These are phyloP conservation scores for Penicillium samsonianum DNA, from an alignment of 495 filamentous ascomycete genomes.

Conservation along the genomic window DNA sequence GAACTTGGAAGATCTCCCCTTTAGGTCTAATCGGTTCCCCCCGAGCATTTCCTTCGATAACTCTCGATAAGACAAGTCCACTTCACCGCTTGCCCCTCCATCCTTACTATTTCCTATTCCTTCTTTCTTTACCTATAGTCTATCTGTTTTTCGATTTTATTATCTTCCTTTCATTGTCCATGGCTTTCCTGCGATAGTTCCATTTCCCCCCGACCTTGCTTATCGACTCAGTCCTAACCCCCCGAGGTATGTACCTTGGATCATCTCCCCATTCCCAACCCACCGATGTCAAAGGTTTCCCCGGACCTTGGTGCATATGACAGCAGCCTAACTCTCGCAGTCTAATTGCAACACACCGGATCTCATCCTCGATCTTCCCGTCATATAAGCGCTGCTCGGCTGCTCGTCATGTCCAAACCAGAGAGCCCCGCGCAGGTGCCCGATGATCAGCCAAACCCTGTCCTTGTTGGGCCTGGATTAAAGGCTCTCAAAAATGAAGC, in stretches of 20 bases:
- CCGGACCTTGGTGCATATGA: slow-evolving; percentile 14
- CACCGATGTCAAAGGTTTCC: slow-evolving; percentile 12
- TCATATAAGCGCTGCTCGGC: not conserved
- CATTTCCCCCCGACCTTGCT: slow-evolving; percentile 11
- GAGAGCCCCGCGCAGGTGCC: slow-evolving; percentile 32
- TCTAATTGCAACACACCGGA: slow-evolving; percentile 13
- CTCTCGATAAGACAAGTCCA: slow-evolving; percentile 29
- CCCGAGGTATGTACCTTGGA: slow-evolving; percentile 24
- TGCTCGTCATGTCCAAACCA: slow-evolving; percentile 37
- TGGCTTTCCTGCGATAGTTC: slow-evolving; percentile 25
- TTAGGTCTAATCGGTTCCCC: slow-evolving; percentile 1
- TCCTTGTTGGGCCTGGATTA: slow-evolving; percentile 38
- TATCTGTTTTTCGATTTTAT: not conserved
- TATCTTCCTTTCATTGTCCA: slow-evolving; percentile 13
- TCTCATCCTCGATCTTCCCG: slow-evolving; percentile 10
- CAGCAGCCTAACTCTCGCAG: slow-evolving; percentile 19
- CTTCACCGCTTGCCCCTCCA: slow-evolving; percentile 35
- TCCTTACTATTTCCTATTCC: slow-evolving; percentile 3
- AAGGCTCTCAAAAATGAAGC: slow-evolving; percentile 37
- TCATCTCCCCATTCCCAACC: slow-evolving; percentile 6
- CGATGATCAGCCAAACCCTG: slow-evolving; percentile 38
- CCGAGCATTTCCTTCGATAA: slow-evolving; percentile 6
- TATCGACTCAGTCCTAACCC: slow-evolving; percentile 20
- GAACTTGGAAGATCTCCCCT: too few relatives aligned
- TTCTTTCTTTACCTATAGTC: not conserved